Evolutionary conservation across 2,329 filamentous ascomycete genomes (phyloP), one percentile per base, ranked within the genome.

Genomic region (Exophiala aquamarina): DNA sequence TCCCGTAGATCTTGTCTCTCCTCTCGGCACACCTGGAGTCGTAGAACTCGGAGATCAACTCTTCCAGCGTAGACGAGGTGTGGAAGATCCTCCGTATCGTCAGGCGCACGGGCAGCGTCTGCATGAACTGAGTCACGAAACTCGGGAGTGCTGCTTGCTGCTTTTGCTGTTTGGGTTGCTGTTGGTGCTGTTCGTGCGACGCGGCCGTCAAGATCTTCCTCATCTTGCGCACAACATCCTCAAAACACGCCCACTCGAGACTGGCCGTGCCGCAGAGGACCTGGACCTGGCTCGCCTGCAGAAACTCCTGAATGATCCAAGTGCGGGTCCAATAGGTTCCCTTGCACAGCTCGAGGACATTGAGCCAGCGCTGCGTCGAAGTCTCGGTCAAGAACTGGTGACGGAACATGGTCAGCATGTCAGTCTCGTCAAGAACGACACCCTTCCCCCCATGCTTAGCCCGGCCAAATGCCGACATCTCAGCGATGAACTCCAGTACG

Each of bases 171-270:
- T n/a, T n/a, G n/a, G n/a, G n/a, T n/a, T n/a, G n/a, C n/a, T n/a
- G n/a, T n/a, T n/a, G n/a, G n/a, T n/a, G n/a, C n/a, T n/a, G n/a
- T n/a, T n/a, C n/a, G n/a, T 26, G 23, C 15, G 19, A 10, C 7
- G 33, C n/a, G 7, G 33, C n/a, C 10, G 6, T 7, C 13, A 19
- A 17, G 17, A 47, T 32, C 4, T 45, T 39, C 14, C 47, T 37
- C 9, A 54, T 29, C 21, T 34, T 15, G 23, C 44, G 66, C 19
- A 71, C 65, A 0, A 67, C 63, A 4, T 63, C 71, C 7, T 66
- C 69, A 44, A 70, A 71, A 48, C 66, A 63, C 3, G 63, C 66
- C 58, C 67, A 70, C 15, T 66, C 61, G 4, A 69, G 64, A 66
- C 67, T 70, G 42, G 70, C 66, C 3, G 66, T 70, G 18, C 59